Conservation (phyloP, 2,329 filamentous ascomycete species). For the Huntiella abstrusa region DNA sequence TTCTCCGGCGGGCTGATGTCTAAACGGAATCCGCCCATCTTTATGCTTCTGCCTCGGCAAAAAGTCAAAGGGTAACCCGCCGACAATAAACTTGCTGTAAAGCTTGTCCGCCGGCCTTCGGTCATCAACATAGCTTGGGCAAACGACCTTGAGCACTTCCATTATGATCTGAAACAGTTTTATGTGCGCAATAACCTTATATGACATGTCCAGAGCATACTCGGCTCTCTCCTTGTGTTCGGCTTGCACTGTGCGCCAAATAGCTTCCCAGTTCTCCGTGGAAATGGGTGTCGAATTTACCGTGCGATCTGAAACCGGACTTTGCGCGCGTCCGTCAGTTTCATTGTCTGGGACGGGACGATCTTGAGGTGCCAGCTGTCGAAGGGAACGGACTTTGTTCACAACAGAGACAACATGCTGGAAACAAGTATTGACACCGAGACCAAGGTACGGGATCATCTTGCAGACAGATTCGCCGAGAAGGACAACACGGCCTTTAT, state of each 20-base stretch:
- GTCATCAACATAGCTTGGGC: background rate
- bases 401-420: constrained; percentile 14
- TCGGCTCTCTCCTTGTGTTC: background rate
- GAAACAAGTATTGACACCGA: constrained; percentile 19
- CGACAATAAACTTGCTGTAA: background rate
- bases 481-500: constrained; percentile 17
- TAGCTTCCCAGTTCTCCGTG: background rate
- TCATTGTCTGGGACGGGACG: background rate
- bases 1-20: background rate
- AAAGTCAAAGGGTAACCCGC: background rate
- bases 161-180: background rate
- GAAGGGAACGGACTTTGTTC: constrained; percentile 11
- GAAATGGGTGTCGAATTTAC: background rate
- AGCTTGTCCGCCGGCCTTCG: background rate
- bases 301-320: background rate
- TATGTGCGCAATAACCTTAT: background rate
- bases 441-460: constrained; percentile 18
- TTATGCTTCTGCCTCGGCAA: background rate
- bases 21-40: background rate
- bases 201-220: too few species aligned
- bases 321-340: background rate
- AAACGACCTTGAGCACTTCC: background rate
- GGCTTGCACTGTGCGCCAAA: background rate
- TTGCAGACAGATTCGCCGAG: constrained; percentile 19
- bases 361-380: background rate